Base-by-base conservation (phyloP, 2,329 filamentous ascomycete genomes). In the Monosporascus sp. region DNA sequence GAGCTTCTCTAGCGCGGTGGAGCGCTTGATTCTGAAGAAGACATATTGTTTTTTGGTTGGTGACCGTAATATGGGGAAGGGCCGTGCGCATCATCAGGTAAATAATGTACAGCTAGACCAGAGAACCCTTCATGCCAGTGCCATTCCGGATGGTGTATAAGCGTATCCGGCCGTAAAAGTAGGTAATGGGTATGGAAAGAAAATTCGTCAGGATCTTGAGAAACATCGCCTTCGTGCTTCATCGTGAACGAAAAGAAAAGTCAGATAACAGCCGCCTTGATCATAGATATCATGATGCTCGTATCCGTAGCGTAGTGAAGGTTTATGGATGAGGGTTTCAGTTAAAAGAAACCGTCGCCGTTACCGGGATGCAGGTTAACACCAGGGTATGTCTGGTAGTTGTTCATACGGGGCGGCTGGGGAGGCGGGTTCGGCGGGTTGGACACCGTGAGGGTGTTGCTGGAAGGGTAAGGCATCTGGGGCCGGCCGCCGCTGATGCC, bases 391-490 rank as follows among this genome's bases (percentile, higher is more conserved):
- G 61, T 63, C 20, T 57, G 59, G 55, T 57, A 67, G n/a, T 59
- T 51, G 55, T 61, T 58, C 54, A 66, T 48, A 31, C 64, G 64
- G n/a, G 65, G 63, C 4, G 62, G 65, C 44, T 68, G 66, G n/a
- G 64, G 63, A 38, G 65, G 63, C 5, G 60, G 51, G 43, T 52
- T 62, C 14, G 47, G 46, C 9, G 58, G 50, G 22, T 54, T 58
- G 7, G 71, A 57, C 17, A 69, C 66, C 7, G 68, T 64, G 51
- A 76, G 56, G 52, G 56, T 60, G 26, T 60, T 57, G 52, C 62
- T 68, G 24, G 64, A 61, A 15, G 69, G 65, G 55, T 75, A 77
- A 7, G 60, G 51, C 46, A 70, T 60, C 53, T 70, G 65, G 51
- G 62, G 65, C 31, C 72, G 72, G 14, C 50, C 51, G 14, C 58